A percentile compares a stretch with the other conserved stretches of the same genome.
Conservation (phyloP, 2,329 filamentous ascomycete species). For the Dichotomopilus funicola region DNA sequence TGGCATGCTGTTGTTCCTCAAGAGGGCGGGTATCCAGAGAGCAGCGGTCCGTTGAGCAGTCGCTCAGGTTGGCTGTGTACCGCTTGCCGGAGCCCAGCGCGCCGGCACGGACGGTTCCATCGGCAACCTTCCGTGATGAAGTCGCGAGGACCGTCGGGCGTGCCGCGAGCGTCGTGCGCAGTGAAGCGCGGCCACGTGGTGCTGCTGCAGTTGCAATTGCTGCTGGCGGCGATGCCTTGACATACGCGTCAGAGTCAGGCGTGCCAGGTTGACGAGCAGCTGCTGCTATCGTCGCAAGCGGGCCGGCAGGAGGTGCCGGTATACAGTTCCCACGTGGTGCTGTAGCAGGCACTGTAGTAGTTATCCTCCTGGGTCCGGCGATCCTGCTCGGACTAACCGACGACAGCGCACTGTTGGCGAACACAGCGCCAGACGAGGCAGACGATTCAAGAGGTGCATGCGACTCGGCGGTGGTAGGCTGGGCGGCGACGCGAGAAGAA, state of each 20-base stretch:
- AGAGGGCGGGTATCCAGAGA: neutral
- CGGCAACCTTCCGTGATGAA: neutral
- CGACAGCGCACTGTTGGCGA: conserved; percentile 11
- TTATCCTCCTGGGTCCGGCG: conserved; percentile 12
- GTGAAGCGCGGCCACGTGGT: neutral
- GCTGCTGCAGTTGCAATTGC: too few relatives aligned
- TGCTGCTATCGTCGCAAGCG: neutral
- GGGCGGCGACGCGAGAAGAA: neutral
- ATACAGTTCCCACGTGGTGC: neutral
- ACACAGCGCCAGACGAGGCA: conserved; percentile 9
- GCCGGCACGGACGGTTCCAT: neutral
- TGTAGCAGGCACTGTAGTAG: neutral
- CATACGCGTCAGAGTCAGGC: neutral
- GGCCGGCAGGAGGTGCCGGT: conserved; percentile 1
- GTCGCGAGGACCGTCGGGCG: neutral
- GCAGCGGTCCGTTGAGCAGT: neutral
- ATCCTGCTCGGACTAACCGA: conserved; percentile 16
- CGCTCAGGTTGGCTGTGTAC: neutral
- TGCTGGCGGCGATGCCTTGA: neutral
- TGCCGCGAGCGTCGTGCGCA: neutral
- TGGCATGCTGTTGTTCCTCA: neutral
- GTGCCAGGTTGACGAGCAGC: neutral
- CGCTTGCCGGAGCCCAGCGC: neutral
- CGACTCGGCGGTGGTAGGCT: neutral
- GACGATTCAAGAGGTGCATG: neutral